Conservation (phyloP, 345 rosid genomes). For the Eucalyptus microcorys region DNA sequence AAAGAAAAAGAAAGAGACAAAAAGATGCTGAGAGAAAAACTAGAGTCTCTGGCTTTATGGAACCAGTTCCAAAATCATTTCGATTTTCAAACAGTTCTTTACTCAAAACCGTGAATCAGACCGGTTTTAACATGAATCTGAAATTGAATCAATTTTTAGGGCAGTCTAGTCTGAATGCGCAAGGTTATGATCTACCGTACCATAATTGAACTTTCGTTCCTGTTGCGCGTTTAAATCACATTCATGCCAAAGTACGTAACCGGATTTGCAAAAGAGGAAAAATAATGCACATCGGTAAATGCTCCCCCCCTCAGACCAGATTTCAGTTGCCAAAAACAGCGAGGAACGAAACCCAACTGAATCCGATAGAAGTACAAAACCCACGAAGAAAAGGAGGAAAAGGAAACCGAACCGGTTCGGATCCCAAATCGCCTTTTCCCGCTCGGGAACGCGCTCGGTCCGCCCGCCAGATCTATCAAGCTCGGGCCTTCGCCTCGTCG, state of each 20-base stretch:
- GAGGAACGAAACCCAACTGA: neutral
- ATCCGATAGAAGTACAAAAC: neutral
- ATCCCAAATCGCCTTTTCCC: neutral
- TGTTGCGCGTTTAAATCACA: fast-evolving
- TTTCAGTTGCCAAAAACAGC: neutral
- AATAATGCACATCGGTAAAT: neutral
- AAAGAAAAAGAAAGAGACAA: neutral
- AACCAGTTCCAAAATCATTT: too few species aligned
- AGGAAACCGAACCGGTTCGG: neutral
- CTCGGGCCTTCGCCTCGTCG: neutral
- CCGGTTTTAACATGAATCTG: fast-evolving
- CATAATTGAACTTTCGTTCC: neutral
- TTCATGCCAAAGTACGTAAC: neutral
- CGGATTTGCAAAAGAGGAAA: neutral
- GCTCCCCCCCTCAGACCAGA: neutral
- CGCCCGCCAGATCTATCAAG: neutral
- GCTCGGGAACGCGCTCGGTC: neutral
- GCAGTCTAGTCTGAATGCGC: fast-evolving
- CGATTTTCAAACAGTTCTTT: too few species aligned
- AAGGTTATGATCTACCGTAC: fast-evolving
- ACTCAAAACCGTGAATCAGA: fast-evolving
- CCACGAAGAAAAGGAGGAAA: neutral
- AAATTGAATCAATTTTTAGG: too few species aligned
- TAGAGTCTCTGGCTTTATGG: neutral
- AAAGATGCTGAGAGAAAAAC: neutral